These are phyloP conservation scores for Fraxinus floribunda DNA, from an alignment of 305 asterid species.

Conservation along the genomic window DNA sequence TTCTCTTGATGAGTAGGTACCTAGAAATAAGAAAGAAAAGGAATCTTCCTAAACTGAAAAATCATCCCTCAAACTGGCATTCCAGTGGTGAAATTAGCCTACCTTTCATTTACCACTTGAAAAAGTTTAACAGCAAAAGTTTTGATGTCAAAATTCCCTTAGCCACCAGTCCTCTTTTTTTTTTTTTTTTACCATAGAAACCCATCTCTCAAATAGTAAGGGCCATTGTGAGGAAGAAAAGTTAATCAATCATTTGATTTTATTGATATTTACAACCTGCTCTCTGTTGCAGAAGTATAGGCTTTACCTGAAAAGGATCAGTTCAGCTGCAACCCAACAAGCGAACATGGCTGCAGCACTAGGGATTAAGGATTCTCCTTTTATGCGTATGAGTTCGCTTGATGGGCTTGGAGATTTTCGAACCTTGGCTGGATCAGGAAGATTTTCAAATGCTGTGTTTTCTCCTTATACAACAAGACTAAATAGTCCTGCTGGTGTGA, in stretches of 20 bases:
- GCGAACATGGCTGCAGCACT: slow-evolving; percentile 77
- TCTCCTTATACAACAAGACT: slow-evolving; percentile 61
- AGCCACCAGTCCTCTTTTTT: not conserved
- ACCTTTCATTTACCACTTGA: not conserved
- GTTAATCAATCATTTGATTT: not conserved
- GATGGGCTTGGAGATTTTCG: slow-evolving; percentile 71
- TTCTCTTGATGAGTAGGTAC: not conserved
- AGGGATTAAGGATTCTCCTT: slow-evolving; percentile 73
- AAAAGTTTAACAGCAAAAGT: not conserved
- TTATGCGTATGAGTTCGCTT: slow-evolving; percentile 56
- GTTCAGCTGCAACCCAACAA: slow-evolving; percentile 73
- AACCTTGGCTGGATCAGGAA: slow-evolving; percentile 56
- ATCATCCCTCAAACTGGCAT: not conserved
- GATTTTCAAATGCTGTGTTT: slow-evolving; percentile 40
- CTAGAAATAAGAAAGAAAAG: not conserved
- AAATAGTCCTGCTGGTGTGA: slow-evolving; percentile 59
- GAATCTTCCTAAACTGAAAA: not conserved
- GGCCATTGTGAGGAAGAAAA: not conserved
- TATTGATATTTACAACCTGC: not conserved
- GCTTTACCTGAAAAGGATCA: slow-evolving; percentile 82
- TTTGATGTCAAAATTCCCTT: not conserved
- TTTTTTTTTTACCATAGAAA: not conserved
- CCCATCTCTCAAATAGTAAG: not conserved
- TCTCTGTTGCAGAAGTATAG: slow-evolving; percentile 71
- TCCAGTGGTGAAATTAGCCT: not conserved